These are phyloP conservation scores for Rhizophora apiculata DNA, from an alignment of 345 rosid species.

Conservation along the genomic window DNA sequence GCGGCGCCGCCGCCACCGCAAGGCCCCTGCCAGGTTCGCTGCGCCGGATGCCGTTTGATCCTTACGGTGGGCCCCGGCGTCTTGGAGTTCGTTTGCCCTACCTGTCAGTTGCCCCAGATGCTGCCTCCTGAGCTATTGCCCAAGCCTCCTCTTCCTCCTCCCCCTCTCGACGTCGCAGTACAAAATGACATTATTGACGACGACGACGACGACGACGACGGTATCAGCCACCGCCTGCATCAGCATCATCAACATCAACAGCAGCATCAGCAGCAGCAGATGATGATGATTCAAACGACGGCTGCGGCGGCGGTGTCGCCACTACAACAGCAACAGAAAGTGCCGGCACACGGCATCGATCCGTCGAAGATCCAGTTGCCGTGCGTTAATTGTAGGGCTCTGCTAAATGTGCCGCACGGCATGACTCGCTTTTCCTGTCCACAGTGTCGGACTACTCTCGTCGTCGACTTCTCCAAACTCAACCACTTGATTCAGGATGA, in stretches of 20 bases:
- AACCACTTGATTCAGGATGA: conserved; percentile 62
- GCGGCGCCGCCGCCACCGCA: conserved; percentile 37
- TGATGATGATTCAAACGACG: conserved; percentile 12
- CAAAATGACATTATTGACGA: too few species aligned
- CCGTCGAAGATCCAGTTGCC: conserved; percentile 97
- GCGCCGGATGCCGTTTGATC: conserved; percentile 91
- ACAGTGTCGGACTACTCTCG: conserved; percentile 81
- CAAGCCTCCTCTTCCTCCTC: too few species aligned
- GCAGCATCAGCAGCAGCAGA: not conserved
- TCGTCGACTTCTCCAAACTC: conserved; percentile 67
- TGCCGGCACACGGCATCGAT: conserved; percentile 93
- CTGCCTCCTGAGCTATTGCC: conserved; percentile 85
- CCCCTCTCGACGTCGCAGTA: too few species aligned
- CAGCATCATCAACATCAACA: not conserved
- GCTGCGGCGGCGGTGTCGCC: conserved; percentile 22
- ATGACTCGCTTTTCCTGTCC: conserved; percentile 83
- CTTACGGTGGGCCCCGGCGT: conserved; percentile 65
- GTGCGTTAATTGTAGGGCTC: conserved; percentile 89
- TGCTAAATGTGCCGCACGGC: conserved; percentile 91
- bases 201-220: too few species aligned
- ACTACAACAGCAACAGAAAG: conserved; percentile 29
- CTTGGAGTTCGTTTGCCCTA: conserved; percentile 77
- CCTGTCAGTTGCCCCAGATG: conserved; percentile 90
- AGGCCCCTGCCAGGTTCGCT: conserved; percentile 75
- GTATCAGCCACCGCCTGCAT: too few species aligned